Base-by-base conservation (phyloP, 805 yeast genomes). In the Candida chilensis region DNA sequence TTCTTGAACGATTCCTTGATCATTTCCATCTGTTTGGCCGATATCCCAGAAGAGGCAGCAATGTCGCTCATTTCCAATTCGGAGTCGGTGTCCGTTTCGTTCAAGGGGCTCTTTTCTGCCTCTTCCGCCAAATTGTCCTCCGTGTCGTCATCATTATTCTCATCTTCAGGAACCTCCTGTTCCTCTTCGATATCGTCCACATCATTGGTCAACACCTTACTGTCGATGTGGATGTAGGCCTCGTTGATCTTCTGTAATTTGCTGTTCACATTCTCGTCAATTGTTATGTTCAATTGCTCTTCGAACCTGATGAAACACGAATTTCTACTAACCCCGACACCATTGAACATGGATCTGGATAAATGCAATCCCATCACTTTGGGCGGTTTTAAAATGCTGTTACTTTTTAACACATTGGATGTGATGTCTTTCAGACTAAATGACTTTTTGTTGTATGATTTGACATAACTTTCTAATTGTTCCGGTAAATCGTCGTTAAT, bases 281-380 rank as follows among this genome's bases (percentile, higher is more conserved):
- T 64, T 10, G 62, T 56, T 33, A 79, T 40, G n/a, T 59, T 42
- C 41, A 73, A 41, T 12, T 45, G 46, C 40, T 80, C 88, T 8
- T 71, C 74, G 42, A 82, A 80, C 6, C 59, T 49, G 4, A 86
- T 86, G 31, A 74, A 61, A 50, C 95, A 84, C 7, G 83, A 60
- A 52, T 85, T 88, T 41, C 95, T 70, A 6, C 78, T 65, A 2
- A 82, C 71, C 12, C 67, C 71, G 25, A 72, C 72, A 6, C 82
- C 85, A 29, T 73, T 67, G 47, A 70, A 87, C 25, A 81, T 68
- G 0, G 96, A 88, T 42, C 97, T 64, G 7, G 95, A 85, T 25
- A 92, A 54, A 50, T 90, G 97, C n/a, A 90, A 56, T 0, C 83
- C 71, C 29, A 92, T 61, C 5, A 84, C 57, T 32, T 70, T 64